These are phyloP conservation scores for Parastagonospora nodorum DNA, from an alignment of 2,329 filamentous ascomycete genomes.

Conservation along the genomic window DNA sequence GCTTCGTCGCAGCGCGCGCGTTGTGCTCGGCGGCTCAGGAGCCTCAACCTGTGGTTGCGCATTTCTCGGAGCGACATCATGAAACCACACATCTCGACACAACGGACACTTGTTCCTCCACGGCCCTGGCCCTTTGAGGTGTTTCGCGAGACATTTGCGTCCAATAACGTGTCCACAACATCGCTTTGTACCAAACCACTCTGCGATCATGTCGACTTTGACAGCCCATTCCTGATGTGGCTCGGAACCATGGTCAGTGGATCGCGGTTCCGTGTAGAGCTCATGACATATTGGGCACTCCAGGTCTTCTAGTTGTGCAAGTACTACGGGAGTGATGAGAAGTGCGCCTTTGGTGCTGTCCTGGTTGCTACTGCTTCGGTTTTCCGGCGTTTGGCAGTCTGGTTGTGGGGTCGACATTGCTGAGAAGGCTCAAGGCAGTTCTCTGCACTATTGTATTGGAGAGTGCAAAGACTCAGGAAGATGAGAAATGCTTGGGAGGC, in stretches of 20 bases:
- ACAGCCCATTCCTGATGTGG: constrained; percentile 4
- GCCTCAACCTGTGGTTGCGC: background rate
- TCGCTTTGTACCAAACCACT: background rate
- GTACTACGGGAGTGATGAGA: background rate
- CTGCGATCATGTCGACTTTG: constrained; percentile 7
- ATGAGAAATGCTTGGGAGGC: no score
- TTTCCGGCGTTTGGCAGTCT: no score
- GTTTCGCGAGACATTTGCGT: constrained; percentile 5
- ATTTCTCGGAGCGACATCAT: background rate
- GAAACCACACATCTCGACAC: constrained; percentile 9
- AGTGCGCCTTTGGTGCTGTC: background rate
- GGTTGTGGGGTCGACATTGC: no score
- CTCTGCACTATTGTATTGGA: no score
- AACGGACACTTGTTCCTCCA: constrained; percentile 15
- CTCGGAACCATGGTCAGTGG: background rate
- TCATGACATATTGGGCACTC: constrained; percentile 8
- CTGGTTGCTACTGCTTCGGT: no score
- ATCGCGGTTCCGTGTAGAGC: background rate
- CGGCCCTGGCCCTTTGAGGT: constrained; percentile 1
- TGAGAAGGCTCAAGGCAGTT: no score
- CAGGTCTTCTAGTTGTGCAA: background rate
- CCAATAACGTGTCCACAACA: constrained; percentile 11
- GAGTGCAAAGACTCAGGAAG: no score
- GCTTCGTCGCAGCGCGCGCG: background rate
- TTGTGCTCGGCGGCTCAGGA: background rate